Evolutionary conservation across 306 rosid genomes (phyloP), one percentile per base, ranked within the genome.

Genomic region (Fagus crenata): DNA sequence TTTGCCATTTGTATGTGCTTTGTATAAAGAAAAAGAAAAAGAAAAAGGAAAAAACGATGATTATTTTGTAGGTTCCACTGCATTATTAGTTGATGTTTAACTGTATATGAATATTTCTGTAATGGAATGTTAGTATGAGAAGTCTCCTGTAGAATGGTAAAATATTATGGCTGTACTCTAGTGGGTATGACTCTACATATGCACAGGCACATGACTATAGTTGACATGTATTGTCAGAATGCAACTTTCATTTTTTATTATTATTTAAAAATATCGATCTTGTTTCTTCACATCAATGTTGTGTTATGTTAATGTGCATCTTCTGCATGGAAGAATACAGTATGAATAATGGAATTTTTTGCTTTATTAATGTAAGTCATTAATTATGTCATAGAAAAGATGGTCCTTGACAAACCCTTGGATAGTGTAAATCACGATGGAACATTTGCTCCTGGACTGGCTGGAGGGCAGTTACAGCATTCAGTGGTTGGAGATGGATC

Each of bases 361-460:
- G 35, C 58, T 76, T 63, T 51, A 43, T 28, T 22, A 71, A 55
- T 81, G 80, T 74, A 96, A 98, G 99, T 96, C 56, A 83, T 96
- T 71, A 96, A 92, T 84, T 96, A 96, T 82, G 98, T 96, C 40
- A 4, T 90, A 53, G 99, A 96, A 71, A 96, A 92, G 89, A 89
- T 92, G 97, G 91, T 96, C 77, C 97, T 95, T 65, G 98, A 96
- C 80, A 92, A 96, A 80, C 96, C 97, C 73, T 58, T 84, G 88
- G 99, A 92, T 77, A 78, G 81, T 75, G 74, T 78, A 69, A 91
- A 80, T 76, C 77, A 89, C 7, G 98, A 96, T 67, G 85, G 90
- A 59, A 77, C 87, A 72, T 88, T 91, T 82, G 77, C 86, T 80
- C 85, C 96, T 53, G 94, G 90, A 81, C 81, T 89, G 79, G 80